These are phyloP conservation scores for Epichloe aotearoae DNA, from an alignment of 2,329 filamentous ascomycete species.

Conservation along the genomic window DNA sequence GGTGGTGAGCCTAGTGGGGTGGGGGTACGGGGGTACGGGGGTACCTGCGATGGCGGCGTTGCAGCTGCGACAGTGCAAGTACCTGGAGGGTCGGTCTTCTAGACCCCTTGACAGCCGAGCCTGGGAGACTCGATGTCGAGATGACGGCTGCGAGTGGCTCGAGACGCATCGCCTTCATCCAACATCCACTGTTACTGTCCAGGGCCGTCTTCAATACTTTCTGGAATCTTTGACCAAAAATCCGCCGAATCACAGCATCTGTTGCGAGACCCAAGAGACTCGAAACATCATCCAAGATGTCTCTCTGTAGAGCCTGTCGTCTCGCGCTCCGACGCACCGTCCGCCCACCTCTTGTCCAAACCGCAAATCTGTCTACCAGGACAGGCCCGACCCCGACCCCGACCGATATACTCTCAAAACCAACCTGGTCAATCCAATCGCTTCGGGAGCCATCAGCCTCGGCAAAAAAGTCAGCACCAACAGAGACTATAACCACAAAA, in stretches of 20 bases:
- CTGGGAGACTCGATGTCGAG: too few species aligned
- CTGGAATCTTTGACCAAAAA: too few species aligned
- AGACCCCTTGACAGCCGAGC: neutral
- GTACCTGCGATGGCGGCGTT: neutral
- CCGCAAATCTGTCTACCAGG: constrained; percentile 5
- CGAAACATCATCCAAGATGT: constrained; percentile 10
- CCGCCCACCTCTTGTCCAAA: constrained; percentile 1
- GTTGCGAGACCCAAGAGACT: too few species aligned
- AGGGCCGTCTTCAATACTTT: too few species aligned
- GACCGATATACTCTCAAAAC: constrained; percentile 47
- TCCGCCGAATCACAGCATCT: too few species aligned
- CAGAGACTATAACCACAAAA: constrained; percentile 42
- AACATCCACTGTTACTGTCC: too few species aligned
- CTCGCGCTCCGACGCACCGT: constrained; percentile 13
- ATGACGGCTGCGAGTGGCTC: too few species aligned
- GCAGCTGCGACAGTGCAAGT: too few species aligned
- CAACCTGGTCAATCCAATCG: constrained; percentile 73
- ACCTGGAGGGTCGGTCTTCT: too few species aligned
- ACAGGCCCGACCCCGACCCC: constrained; percentile 9
- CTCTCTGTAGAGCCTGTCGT: constrained; percentile 19
- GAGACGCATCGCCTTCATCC: too few species aligned
- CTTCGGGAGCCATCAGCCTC: constrained; percentile 27
- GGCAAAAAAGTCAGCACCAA: constrained; percentile 8
- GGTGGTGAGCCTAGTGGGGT: neutral
- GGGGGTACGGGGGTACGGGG: neutral